Percentiles rank a stretch among this genome's conserved stretches.
Conservation (phyloP, 208 protist species). For the Vickermania spadyakhi region DNA sequence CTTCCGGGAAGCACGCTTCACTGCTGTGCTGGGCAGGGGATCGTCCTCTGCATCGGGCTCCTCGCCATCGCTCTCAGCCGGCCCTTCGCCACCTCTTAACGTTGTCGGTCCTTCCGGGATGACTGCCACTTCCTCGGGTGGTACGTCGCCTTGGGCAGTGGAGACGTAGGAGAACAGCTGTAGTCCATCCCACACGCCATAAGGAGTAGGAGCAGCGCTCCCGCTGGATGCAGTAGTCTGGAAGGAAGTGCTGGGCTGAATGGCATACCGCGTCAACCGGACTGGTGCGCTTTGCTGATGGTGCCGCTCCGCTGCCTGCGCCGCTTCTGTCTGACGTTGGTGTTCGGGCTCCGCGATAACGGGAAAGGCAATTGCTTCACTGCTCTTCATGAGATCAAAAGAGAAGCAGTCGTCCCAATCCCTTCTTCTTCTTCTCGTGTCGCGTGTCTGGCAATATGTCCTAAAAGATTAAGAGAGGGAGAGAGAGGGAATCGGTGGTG, state of each 20-base stretch:
- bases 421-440: too few species aligned
- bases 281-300: background rate
- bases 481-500: too few species aligned
- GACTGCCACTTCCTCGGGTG: background rate
- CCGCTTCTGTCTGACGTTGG: background rate
- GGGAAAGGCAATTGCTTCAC: background rate
- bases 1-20: background rate
- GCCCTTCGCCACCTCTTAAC: background rate
- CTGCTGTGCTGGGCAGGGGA: background rate
- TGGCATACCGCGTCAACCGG: background rate
- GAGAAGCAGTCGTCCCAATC: too few species aligned
- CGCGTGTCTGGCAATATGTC: too few species aligned
- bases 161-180: background rate
- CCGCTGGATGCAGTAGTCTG: background rate
- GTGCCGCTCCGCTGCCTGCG: background rate
- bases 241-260: background rate
- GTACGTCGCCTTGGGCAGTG: background rate
- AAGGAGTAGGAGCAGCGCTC: background rate
- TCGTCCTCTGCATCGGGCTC: slow-evolving; percentile 1
- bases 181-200: background rate
- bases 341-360: background rate
- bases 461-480: too few species aligned
- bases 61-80: slow-evolving; percentile 8
- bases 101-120: too few species aligned
- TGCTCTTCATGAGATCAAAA: background rate